These are phyloP conservation scores for Rhamnella rubrinervis DNA, from an alignment of 331 rosid species.

Conservation along the genomic window DNA sequence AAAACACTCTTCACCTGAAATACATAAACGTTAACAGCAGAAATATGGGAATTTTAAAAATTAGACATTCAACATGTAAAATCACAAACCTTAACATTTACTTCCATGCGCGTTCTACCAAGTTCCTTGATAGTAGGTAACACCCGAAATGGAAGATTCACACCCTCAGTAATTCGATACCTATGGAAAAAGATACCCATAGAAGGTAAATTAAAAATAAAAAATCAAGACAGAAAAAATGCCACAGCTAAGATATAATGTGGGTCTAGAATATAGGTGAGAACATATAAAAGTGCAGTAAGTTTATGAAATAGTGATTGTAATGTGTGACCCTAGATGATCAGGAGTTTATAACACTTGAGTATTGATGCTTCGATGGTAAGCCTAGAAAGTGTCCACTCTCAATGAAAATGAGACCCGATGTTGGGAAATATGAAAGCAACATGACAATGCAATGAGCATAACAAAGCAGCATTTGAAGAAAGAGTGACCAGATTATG, in stretches of 20 bases:
- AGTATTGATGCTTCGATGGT: neutral
- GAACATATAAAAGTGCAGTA: neutral
- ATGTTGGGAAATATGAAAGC: conserved; percentile 1
- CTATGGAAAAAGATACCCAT: conserved; percentile 33
- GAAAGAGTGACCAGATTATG: neutral
- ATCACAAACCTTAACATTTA: conserved; percentile 83
- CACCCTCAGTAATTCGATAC: conserved; percentile 99
- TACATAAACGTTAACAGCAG: conserved; percentile 16
- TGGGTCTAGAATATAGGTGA: neutral
- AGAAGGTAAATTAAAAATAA: conserved; percentile 1
- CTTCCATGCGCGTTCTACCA: conserved; percentile 98
- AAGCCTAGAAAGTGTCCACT: conserved; percentile 6
- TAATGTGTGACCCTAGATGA: neutral
- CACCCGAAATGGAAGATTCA: conserved; percentile 97
- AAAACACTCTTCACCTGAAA: conserved; percentile 95
- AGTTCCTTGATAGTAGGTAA: conserved; percentile 97
- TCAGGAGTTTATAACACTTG: neutral
- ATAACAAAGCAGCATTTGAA: neutral
- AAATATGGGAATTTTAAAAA: neutral
- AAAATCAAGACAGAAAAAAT: conserved; percentile 1
- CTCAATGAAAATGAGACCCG: neutral
- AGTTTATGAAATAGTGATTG: neutral
- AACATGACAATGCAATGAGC: neutral
- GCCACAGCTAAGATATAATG: neutral
- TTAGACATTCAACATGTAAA: conserved; percentile 12